Conservation (phyloP, 2,329 filamentous ascomycete species). For the Zymoseptoria ardabiliae region DNA sequence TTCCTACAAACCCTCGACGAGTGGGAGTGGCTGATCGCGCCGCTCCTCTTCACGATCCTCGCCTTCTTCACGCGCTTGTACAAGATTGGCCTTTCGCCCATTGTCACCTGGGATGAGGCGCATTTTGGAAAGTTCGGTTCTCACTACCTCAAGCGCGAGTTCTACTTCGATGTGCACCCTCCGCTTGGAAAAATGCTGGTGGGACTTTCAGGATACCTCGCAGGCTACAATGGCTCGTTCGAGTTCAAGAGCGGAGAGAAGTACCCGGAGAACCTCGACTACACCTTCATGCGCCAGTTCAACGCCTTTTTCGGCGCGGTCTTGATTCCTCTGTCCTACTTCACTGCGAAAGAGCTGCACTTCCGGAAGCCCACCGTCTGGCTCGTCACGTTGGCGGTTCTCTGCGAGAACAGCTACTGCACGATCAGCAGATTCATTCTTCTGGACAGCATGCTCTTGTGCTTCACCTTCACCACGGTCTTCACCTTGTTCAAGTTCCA, state of each 20-base stretch:
- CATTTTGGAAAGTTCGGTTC: conserved; percentile 96
- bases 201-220: conserved; percentile 88
- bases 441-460: conserved; percentile 95
- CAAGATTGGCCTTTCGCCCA: conserved; percentile 60
- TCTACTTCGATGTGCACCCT: conserved; percentile 97
- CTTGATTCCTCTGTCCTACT: conserved; percentile 91
- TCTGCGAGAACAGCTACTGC: conserved; percentile 98
- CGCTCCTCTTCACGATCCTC: conserved; percentile 54
- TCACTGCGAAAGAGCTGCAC: conserved; percentile 82
- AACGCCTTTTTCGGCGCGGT: conserved; percentile 91
- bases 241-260: conserved; percentile 98
- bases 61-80: conserved; percentile 62
- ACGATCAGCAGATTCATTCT: conserved; percentile 98
- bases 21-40: conserved; percentile 57
- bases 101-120: conserved; percentile 70
- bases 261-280: conserved; percentile 89
- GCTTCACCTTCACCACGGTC: conserved; percentile 95
- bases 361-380: conserved; percentile 82
- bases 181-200: conserved; percentile 98
- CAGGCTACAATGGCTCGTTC: conserved; percentile 97
- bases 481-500: conserved; percentile 98
- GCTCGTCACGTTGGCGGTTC: conserved; percentile 92
- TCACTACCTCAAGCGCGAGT: conserved; percentile 97
- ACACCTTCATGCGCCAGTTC: conserved; percentile 97
- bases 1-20: conserved; percentile 56